Base-by-base conservation (phyloP, 1,284 basidiomycete genomes). In the Neolentinus lepideus region DNA sequence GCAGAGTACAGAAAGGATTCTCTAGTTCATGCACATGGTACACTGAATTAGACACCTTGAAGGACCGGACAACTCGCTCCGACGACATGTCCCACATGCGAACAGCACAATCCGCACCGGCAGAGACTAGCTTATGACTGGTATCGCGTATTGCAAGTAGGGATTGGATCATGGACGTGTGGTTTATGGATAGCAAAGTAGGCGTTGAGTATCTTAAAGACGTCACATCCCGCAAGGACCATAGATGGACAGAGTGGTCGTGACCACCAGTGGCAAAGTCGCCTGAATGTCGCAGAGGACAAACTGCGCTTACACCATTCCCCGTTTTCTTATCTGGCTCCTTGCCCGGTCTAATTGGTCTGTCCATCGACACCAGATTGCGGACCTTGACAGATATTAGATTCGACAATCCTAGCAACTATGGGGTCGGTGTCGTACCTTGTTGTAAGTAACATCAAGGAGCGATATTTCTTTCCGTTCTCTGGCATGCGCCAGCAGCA, bases 221-320 rank as follows among this genome's bases (percentile, higher is more conserved):
- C 55, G 70, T 67, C 12, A 68, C 62, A 19, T 67, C 60, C 24
- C 61, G 54, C 2, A 77, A 54, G 19, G 71, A 64, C 79, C 78
- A 80, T 2, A 78, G 60, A 56, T 79, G 77, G 16, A 81, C 68
- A 25, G 61, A 53, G 56, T 79, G 78, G 63, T 80, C 77, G 53
- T 77, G 71, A 6, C 78, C 78, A n/a, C 78, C 79, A 4, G 70
- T 79, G 8, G 69, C 76, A 60, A 80, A 79, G 62, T 67, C 66
- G 24, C 66, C 61, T 8, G 73, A 68, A 26, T 71, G 71, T 59
- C 67, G 62, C 67, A 77, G 65, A 10, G 74, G 46, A 12, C 72
- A 64, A 3, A 80, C 61, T 10, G 74, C 72, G 54, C 75, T 77
- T 27, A 74, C 68, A 4, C 77, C 78, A 12, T 58, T 66, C 73